Conservation (phyloP, 2,329 filamentous ascomycete genomes). For the Cladophialophora bantiana region DNA sequence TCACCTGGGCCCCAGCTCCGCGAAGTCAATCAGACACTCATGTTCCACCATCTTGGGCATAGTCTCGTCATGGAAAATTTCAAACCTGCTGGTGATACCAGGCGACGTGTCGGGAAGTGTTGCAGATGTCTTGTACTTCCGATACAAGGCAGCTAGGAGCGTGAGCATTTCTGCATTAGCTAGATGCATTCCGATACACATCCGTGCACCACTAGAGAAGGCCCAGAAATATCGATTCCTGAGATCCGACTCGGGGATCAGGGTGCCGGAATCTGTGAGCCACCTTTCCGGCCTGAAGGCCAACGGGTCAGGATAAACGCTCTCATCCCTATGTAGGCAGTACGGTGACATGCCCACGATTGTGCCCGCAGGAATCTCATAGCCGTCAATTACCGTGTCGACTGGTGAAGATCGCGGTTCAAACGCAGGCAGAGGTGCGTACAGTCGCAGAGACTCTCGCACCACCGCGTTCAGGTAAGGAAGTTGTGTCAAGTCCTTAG, state of each 20-base stretch:
- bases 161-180: constrained; percentile 61
- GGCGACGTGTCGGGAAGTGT: constrained; percentile 40
- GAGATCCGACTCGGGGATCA: constrained; percentile 35
- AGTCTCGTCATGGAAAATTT: constrained; percentile 44
- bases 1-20: constrained; percentile 15
- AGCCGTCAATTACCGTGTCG: constrained; percentile 48
- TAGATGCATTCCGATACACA: constrained; percentile 53
- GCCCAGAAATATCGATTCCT: constrained; percentile 46
- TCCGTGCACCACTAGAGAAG: constrained; percentile 51
- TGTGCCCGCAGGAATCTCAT: constrained; percentile 42
- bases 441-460: constrained; percentile 58
- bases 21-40: constrained; percentile 39
- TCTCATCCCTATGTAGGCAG: constrained; percentile 49
- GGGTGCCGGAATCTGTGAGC: constrained; percentile 32
- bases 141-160: constrained; percentile 55
- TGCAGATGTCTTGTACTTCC: constrained; percentile 50
- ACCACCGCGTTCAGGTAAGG: constrained; percentile 58
- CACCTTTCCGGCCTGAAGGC: constrained; percentile 52
- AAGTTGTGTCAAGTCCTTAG: constrained; percentile 49
- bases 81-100: constrained; percentile 44
- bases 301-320: constrained; percentile 56
- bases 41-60: constrained; percentile 39
- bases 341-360: constrained; percentile 46
- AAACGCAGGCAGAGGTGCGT: constrained; percentile 57
- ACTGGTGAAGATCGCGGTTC: constrained; percentile 52